A percentile compares a stretch with the other conserved stretches of the same genome.
phyloP scores from a whole-genome alignment of 23 red algal genomes.

The Porphyridium purpureum region DNA sequence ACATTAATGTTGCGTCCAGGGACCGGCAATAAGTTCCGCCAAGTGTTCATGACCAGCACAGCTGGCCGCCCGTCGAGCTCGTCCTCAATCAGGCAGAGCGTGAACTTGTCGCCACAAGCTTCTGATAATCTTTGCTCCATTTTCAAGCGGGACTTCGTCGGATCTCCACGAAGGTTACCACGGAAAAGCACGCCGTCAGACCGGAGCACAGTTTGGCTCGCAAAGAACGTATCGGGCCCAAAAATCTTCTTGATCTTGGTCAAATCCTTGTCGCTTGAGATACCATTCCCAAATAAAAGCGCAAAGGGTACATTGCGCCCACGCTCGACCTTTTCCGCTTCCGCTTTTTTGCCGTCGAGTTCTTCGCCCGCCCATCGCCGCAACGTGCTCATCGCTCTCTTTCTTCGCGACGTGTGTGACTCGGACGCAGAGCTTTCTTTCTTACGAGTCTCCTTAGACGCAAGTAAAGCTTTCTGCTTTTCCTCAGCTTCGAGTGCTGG shows the following conservation, averaged over 20 bases:
- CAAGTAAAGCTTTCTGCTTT: too few relatives aligned
- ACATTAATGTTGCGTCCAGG: too few relatives aligned
- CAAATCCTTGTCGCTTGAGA: slow-evolving; percentile 48
- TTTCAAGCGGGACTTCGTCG: slow-evolving; percentile 20
- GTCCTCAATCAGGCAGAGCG: slow-evolving; percentile 55
- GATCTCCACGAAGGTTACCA: slow-evolving; percentile 68
- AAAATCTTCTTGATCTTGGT: slow-evolving; percentile 59
- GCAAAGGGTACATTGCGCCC: too few relatives aligned
- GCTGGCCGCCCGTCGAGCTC: slow-evolving; percentile 45
- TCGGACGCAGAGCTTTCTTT: too few relatives aligned
- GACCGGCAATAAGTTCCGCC: slow-evolving; percentile 10
- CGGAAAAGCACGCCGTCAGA: slow-evolving; percentile 69
- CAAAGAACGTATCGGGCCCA: slow-evolving; percentile 84
- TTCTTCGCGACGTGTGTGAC: too few relatives aligned
- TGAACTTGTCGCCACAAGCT: slow-evolving; percentile 60
- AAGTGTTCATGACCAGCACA: slow-evolving; percentile 38
- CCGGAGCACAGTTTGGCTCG: slow-evolving; percentile 40
- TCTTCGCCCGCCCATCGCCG: too few relatives aligned
- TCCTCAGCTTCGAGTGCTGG: too few relatives aligned
- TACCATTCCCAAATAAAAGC: too few relatives aligned
- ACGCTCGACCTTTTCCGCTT: too few relatives aligned
- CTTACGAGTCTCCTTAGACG: too few relatives aligned
- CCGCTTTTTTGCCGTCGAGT: too few relatives aligned
- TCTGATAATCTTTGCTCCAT: slow-evolving; percentile 19
- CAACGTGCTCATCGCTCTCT: too few relatives aligned